Evolutionary conservation across 371 early-diverging fungal genomes (phyloP).

Genomic region (Smittium culicis): DNA sequence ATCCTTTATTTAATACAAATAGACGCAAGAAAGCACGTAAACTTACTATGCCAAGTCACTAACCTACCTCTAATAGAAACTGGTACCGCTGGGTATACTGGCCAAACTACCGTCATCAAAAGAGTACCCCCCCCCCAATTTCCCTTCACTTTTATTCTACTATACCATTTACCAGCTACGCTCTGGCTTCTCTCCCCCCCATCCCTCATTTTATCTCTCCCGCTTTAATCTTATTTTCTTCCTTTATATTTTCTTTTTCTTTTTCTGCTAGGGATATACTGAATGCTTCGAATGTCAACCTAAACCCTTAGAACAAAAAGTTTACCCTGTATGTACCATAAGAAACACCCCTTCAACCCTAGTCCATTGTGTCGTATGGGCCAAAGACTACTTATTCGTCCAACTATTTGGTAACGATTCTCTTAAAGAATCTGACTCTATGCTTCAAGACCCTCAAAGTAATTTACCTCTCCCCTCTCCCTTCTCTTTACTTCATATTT

Average conservation of each 20-base stretch:
- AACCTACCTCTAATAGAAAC: slow-evolving; percentile 87
- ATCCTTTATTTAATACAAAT: not conserved
- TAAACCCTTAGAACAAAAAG: slow-evolving; percentile 62
- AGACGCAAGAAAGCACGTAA: slow-evolving; percentile 91
- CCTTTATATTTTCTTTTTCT: slow-evolving; percentile 11
- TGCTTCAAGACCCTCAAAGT: slow-evolving; percentile 35
- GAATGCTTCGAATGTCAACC: slow-evolving; percentile 98
- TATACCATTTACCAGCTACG: not conserved
- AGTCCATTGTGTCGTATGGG: slow-evolving; percentile 99
- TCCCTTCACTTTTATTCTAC: too few relatives aligned
- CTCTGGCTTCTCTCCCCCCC: not conserved
- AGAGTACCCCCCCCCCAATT: slow-evolving; percentile 15
- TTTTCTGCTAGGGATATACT: slow-evolving; percentile 29
- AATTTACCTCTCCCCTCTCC: slow-evolving; percentile 19
- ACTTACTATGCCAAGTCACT: slow-evolving; percentile 86
- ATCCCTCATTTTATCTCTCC: not conserved
- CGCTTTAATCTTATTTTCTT: not conserved
- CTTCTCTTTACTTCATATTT: not conserved
- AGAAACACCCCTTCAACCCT: slow-evolving; percentile 90
- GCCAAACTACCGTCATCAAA: slow-evolving; percentile 88
- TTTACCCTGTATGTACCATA: slow-evolving; percentile 96
- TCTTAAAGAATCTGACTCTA: slow-evolving; percentile 43
- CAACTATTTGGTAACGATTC: slow-evolving; percentile 74
- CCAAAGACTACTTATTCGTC: slow-evolving; percentile 76
- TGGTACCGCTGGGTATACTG: slow-evolving; percentile 92